These are phyloP conservation scores for Dendrobium nobile DNA, from an alignment of 106 monocot genomes.

Conservation along the genomic window DNA sequence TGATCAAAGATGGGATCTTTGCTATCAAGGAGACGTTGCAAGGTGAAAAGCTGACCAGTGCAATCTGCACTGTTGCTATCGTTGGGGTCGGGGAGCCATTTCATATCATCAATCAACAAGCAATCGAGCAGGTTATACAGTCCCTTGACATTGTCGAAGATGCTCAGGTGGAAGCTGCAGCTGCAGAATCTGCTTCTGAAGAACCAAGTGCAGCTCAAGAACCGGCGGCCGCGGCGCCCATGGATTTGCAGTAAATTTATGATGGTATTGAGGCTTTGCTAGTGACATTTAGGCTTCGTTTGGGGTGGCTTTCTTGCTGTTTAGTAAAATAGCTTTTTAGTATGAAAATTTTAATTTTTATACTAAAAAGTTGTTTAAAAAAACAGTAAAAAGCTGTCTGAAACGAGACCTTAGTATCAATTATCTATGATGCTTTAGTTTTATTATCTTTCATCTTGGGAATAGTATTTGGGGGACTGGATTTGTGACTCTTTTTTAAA, in stretches of 20 bases:
- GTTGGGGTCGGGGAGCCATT: conserved; percentile 76
- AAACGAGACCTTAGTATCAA: background rate
- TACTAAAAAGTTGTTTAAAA: no score
- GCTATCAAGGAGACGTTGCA: conserved; percentile 95
- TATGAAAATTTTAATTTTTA: no score
- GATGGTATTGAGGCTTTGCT: background rate
- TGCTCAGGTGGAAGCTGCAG: conserved; percentile 12
- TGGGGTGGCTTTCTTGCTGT: no score
- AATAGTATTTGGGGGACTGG: background rate
- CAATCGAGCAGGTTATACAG: conserved; percentile 66
- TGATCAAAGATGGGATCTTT: conserved; percentile 85
- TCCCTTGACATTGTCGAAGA: conserved; percentile 56
- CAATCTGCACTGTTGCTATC: conserved; percentile 79
- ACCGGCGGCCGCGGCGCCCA: conserved; percentile 38
- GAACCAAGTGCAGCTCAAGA: conserved; percentile 18
- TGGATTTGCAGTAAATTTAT: conserved; percentile 27
- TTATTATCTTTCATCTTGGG: background rate
- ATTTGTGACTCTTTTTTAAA: background rate
- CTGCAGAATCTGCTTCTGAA: conserved; percentile 9
- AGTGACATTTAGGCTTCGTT: background rate
- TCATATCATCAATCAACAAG: conserved; percentile 45
- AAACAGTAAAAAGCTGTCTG: no score
- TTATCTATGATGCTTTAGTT: background rate
- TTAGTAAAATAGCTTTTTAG: no score
- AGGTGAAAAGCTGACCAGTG: conserved; percentile 77